Conservation (phyloP, 331 rosid genomes). For the Arachis monticola region DNA sequence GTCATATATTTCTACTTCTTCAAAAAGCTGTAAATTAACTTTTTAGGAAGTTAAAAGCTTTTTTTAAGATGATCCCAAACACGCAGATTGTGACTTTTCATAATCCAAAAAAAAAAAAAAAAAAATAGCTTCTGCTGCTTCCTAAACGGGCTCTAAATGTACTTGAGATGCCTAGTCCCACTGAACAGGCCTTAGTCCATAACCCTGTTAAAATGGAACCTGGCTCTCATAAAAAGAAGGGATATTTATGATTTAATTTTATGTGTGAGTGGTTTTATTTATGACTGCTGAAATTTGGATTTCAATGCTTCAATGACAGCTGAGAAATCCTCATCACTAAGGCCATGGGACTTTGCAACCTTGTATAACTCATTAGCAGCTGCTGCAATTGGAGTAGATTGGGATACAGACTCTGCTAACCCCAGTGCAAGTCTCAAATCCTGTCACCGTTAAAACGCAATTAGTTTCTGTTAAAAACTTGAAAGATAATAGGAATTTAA, state of each 20-base stretch:
- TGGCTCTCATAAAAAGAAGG: neutral
- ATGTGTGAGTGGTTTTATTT: conserved; percentile 31
- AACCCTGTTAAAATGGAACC: neutral
- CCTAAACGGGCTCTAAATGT: too few relatives aligned
- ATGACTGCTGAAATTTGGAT: conserved; percentile 61
- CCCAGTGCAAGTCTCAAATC: conserved; percentile 93
- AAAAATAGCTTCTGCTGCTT: too few relatives aligned
- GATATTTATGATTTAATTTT: too few relatives aligned
- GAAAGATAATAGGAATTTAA: neutral
- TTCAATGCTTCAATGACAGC: conserved; percentile 94
- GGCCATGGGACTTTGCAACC: conserved; percentile 90
- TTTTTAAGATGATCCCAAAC: too few relatives aligned
- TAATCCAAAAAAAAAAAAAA: too few relatives aligned
- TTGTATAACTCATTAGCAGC: conserved; percentile 92
- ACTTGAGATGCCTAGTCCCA: conserved; percentile 22
- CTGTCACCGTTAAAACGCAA: conserved; percentile 48
- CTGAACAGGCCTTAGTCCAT: neutral
- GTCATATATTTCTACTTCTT: too few relatives aligned
- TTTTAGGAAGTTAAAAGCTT: too few relatives aligned
- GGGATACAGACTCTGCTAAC: conserved; percentile 91
- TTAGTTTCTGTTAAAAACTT: neutral
- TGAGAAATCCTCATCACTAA: conserved; percentile 89
- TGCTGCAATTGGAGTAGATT: conserved; percentile 89
- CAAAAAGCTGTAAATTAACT: too few relatives aligned
- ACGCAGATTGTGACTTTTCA: too few relatives aligned